Evolutionary conservation across 495 filamentous ascomycete species (phyloP), one percentile per base, ranked within the genome.

Genomic region (Xylaria venustula): DNA sequence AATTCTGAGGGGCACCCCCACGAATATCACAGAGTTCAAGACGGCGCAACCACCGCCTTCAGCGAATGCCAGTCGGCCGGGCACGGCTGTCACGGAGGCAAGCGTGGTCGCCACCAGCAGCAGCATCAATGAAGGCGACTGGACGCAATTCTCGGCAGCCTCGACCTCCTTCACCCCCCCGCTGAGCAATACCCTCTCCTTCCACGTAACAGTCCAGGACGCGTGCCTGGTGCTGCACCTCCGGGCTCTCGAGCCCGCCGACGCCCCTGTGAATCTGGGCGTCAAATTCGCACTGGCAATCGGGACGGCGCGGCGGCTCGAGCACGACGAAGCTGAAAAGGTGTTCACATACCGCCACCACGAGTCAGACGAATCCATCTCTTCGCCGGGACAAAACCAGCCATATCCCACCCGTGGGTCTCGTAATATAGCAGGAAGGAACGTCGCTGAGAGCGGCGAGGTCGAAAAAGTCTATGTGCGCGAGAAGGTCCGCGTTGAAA

Each of bases 401-500:
- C 37, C n/a, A 2, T 61, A 54, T 30, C 58, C 58, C 15, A 47
- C 32, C 19, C 44, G 41, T 6, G 58, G 58, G n/a, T 30, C 20
- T n/a, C 58, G 58, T 22, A 47, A 20, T 3, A 14, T 17, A 1
- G 11, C 23, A 11, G 56, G 26, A 34, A 37, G 45, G 49, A 28
- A 55, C 49, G 7, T 28, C 55, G 15, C 47, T 4, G 57, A 46
- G 23, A 19, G 25, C 7, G 28, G 42, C 28, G 58, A 53, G 58
- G 72, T 75, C 17, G 88, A 93, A 46, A 54, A 48, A 5, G 93
- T 97, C 0, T 85, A 81, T 44, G 95, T 98, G 19, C 86, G 83
- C 62, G 94, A 98, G 67, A 96, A 97, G 72, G 84, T 98, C 9
- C 82, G 86, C 28, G 90, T 98, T 6, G 94, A 97, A 76, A 93